These are phyloP conservation scores for Phialophora chinensis DNA, from an alignment of 2,329 filamentous ascomycete species.

Conservation along the genomic window DNA sequence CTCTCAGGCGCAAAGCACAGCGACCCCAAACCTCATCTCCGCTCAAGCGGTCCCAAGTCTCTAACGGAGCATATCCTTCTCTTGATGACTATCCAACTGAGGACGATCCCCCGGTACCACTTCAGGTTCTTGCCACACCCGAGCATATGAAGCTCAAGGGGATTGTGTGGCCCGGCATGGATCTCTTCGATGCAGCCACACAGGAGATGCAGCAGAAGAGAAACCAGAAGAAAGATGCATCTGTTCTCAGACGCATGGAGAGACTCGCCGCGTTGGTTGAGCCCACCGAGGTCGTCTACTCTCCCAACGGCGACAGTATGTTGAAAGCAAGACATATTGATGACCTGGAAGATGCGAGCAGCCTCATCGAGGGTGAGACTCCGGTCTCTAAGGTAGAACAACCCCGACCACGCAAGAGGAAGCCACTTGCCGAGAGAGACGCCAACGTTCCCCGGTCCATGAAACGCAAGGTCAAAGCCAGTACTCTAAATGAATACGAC, in stretches of 20 bases:
- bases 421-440: conserved; percentile 44
- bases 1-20: conserved; percentile 20
- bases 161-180: conserved; percentile 58
- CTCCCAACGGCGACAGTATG: conserved; percentile 49
- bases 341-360: conserved; percentile 56
- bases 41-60: conserved; percentile 11
- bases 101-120: conserved; percentile 7
- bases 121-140: conserved; percentile 34
- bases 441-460: conserved; percentile 44
- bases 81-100: conserved; percentile 22
- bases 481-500: conserved; percentile 23
- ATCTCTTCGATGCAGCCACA: conserved; percentile 58
- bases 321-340: conserved; percentile 54
- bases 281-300: conserved; percentile 56
- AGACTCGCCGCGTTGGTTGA: conserved; percentile 52
- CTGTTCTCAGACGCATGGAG: conserved; percentile 54
- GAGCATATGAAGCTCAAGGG: conserved; percentile 53
- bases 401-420: conserved; percentile 42
- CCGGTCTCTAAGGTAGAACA: conserved; percentile 46
- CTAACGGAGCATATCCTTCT: conserved; percentile 12
- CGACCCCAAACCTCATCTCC: conserved; percentile 20
- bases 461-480: conserved; percentile 41
- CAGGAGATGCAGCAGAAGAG: conserved; percentile 56
- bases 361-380: conserved; percentile 53
- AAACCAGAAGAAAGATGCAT: conserved; percentile 59